Evolutionary conservation across 2,329 filamentous ascomycete genomes (phyloP).

Genomic region (Aspergillus carbonarius): DNA sequence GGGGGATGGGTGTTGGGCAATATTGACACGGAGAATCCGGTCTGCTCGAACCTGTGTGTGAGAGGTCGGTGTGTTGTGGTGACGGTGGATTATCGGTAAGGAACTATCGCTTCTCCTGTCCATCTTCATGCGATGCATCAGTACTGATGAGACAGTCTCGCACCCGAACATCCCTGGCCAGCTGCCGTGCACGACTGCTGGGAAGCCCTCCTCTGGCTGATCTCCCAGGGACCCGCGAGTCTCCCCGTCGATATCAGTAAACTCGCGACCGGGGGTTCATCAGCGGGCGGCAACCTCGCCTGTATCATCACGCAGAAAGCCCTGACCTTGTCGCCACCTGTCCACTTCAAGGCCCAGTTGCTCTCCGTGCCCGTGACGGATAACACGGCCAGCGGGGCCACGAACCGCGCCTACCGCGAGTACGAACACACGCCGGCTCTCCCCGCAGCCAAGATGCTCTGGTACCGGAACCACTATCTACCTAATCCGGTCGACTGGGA

Average conservation of each 20-base stretch:
- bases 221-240: slow-evolving; percentile 36
- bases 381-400: slow-evolving; percentile 52
- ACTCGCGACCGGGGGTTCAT: slow-evolving; percentile 52
- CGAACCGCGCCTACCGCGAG: slow-evolving; percentile 50
- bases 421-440: slow-evolving; percentile 55
- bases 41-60: slow-evolving; percentile 56
- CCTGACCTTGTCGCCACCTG: slow-evolving; percentile 37
- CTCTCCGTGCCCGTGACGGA: slow-evolving; percentile 60
- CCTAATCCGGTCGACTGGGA: slow-evolving; percentile 48
- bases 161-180: slow-evolving; percentile 58
- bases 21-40: slow-evolving; percentile 58
- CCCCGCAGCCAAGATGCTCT: slow-evolving; percentile 59
- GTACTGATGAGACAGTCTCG: slow-evolving; percentile 42
- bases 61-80: slow-evolving; percentile 54
- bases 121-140: background rate
- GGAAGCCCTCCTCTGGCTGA: slow-evolving; percentile 55
- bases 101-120: background rate
- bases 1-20: slow-evolving; percentile 61
- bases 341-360: slow-evolving; percentile 50
- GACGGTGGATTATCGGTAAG: slow-evolving; percentile 56
- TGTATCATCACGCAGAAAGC: slow-evolving; percentile 55
- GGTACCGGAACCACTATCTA: slow-evolving; percentile 61
- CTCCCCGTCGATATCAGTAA: slow-evolving; percentile 46
- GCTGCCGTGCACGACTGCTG: slow-evolving; percentile 59
- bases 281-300: slow-evolving; percentile 55